Evolutionary conservation across 1,284 basidiomycete genomes (phyloP).

Genomic region (Melanopsichium pennsylvanicum): DNA sequence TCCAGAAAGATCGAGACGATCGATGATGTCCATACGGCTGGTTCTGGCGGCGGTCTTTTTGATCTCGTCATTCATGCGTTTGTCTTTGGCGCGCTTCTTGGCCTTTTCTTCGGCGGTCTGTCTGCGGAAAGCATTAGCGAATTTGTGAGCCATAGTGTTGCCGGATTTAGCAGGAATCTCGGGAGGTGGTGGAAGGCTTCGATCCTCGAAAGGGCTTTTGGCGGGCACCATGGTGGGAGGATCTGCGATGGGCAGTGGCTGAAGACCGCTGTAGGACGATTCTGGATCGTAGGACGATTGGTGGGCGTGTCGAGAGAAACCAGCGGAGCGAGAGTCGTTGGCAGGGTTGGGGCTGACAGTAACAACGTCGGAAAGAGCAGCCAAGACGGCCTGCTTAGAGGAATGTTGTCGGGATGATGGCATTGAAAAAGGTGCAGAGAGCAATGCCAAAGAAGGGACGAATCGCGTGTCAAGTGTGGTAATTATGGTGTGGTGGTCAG

Average conservation of each 20-base stretch:
- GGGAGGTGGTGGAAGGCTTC: slow-evolving; percentile 40
- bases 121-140: slow-evolving; percentile 53
- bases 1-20: slow-evolving; percentile 61
- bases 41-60: slow-evolving; percentile 29
- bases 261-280: slow-evolving; percentile 33
- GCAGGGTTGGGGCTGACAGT: slow-evolving; percentile 34
- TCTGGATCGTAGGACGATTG: slow-evolving; percentile 32
- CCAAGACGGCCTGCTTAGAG: slow-evolving; percentile 42
- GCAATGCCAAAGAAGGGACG: neutral
- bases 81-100: slow-evolving; percentile 46
- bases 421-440: no score
- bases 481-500: no score
- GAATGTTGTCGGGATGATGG: slow-evolving; percentile 16
- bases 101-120: slow-evolving; percentile 55
- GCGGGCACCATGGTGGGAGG: slow-evolving; percentile 46
- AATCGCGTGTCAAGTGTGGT: neutral
- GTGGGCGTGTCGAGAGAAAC: slow-evolving; percentile 16
- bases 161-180: slow-evolving; percentile 19
- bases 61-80: slow-evolving; percentile 49
- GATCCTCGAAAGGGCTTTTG: slow-evolving; percentile 46
- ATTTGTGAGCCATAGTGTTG: slow-evolving; percentile 45
- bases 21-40: slow-evolving; percentile 63
- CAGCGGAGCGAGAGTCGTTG: slow-evolving; percentile 2
- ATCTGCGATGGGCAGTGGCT: slow-evolving; percentile 33
- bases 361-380: slow-evolving; percentile 57